These are phyloP conservation scores for Priceomyces castillae DNA, from an alignment of 805 yeast species.

Conservation along the genomic window DNA sequence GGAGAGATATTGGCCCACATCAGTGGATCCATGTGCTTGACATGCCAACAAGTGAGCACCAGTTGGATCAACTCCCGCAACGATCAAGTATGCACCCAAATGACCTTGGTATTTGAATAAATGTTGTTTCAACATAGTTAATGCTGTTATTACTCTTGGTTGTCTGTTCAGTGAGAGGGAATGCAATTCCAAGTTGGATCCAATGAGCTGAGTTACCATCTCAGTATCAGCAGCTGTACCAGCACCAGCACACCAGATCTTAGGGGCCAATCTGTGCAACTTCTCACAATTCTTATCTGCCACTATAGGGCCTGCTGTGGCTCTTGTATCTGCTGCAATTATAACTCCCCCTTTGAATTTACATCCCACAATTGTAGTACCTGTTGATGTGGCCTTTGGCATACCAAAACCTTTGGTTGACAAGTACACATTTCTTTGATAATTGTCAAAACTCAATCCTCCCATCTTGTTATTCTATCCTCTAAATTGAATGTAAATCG, in stretches of 20 bases:
- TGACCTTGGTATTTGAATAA: slow-evolving; percentile 96
- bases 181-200: slow-evolving; percentile 89
- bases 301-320: slow-evolving; percentile 93
- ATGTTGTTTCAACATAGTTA: slow-evolving; percentile 92
- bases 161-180: slow-evolving; percentile 76
- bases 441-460: slow-evolving; percentile 91
- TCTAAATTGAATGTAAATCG: not conserved
- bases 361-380: slow-evolving; percentile 99
- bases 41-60: slow-evolving; percentile 91
- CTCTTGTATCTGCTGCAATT: slow-evolving; percentile 98
- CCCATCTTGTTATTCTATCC: slow-evolving; percentile 50
- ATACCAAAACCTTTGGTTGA: slow-evolving; percentile 68
- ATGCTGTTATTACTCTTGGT: slow-evolving; percentile 91
- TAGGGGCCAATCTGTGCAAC: slow-evolving; percentile 83
- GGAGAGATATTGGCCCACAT: slow-evolving; percentile 88
- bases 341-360: slow-evolving; percentile 92
- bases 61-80: slow-evolving; percentile 97
- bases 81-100: slow-evolving; percentile 93
- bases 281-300: slow-evolving; percentile 98
- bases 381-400: slow-evolving; percentile 94
- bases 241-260: slow-evolving; percentile 99
- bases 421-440: slow-evolving; percentile 79
- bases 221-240: slow-evolving; percentile 99
- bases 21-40: slow-evolving; percentile 98
- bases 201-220: slow-evolving; percentile 91